A percentile compares a stretch with the other conserved stretches of the same genome.
phyloP scores from a whole-genome alignment of 768 basidiomycete species.

The Termitomyces sp. region DNA sequence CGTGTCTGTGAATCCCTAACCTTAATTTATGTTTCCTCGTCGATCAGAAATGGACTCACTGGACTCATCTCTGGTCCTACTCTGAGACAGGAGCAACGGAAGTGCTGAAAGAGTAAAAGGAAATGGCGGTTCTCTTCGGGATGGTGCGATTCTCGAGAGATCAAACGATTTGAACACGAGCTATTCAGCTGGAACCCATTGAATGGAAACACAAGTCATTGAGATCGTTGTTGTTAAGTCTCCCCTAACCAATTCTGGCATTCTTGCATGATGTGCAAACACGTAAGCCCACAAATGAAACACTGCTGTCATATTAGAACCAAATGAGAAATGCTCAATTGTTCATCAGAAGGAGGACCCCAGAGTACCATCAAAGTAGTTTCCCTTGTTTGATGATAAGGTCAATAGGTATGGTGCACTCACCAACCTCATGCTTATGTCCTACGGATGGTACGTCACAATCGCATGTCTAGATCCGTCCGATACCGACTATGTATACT shows the following conservation, averaged over 20 bases:
- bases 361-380: not conserved
- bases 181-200: not conserved
- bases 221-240: not conserved
- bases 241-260: conserved; percentile 2
- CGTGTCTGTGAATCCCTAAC: too few relatives aligned
- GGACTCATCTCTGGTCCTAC: not conserved
- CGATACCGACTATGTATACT: not conserved
- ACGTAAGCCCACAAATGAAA: not conserved
- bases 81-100: conserved; percentile 2
- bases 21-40: not conserved
- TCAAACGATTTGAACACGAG: not conserved
- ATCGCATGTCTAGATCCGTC: conserved; percentile 10
- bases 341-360: not conserved
- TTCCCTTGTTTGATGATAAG: not conserved
- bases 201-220: conserved; percentile 3
- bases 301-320: not conserved
- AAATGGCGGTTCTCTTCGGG: not conserved
- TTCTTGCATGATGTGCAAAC: not conserved
- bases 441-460: too few relatives aligned
- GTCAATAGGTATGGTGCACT: not conserved
- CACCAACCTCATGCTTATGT: not conserved
- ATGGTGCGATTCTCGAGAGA: not conserved
- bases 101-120: not conserved
- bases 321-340: not conserved
- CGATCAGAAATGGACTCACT: not conserved